Base-by-base conservation (phyloP, 805 yeast genomes). In the Debaryomyces tyrocola region DNA sequence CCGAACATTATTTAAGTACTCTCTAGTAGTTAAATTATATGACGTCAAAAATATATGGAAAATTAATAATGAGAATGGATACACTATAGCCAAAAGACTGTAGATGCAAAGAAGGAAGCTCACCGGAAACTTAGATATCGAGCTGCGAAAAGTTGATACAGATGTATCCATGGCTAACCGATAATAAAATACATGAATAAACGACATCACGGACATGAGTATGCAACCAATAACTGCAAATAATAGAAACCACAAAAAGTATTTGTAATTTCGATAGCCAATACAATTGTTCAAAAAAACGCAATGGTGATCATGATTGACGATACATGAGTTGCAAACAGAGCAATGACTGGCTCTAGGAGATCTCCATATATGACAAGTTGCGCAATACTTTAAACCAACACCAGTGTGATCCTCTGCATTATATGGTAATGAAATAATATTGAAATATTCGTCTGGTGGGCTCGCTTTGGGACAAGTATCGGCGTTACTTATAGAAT, bases 251-350 rank as follows among this genome's bases (percentile, higher is more conserved):
- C 71, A 63, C 44, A 71, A 46, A 53, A 63, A 64, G 52, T 59
- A 64, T 33, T 60, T 57, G 57, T 72, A 70, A 51, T 70, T 72
- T 12, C 77, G 49, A 38, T 51, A 47, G 5, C 77, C 76, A 41
- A 72, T 70, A 50, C 77, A 73, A 47, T 70, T 71, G 51, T 71
- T 71, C 41, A 88, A 59, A 80, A 87, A 82, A 31, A 72, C 54
- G 58, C 91, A 85, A 61, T 85, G 91, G 59, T 85, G 92, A 55
- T 89, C 96, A 55, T 80, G 85, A 40, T 77, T 55, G 9, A 78
- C 62, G 15, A 87, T 70, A 57, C 96, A 89, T 6, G 72, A 70
- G 50, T 80, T 80, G 64, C 96, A 88, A 2, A 72, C 70, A 1
- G 83, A 73, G 57, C 96, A 88, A 62, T 88, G 96, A 50, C 71